phyloP scores from a whole-genome alignment of 78 protist genomes.

The Paulinella micropora region DNA sequence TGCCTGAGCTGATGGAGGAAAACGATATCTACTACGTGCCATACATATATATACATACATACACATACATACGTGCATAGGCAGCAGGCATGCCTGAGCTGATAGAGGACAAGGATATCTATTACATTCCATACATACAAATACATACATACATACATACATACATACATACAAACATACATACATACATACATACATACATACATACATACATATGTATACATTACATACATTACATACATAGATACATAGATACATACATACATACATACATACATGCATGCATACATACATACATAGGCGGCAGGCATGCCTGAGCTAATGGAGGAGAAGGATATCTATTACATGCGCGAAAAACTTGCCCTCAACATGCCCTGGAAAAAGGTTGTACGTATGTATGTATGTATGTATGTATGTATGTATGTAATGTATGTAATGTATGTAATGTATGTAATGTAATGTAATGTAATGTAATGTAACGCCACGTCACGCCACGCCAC shows the following conservation, averaged over 20 bases:
- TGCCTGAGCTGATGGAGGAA: not conserved
- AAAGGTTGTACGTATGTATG: not conserved
- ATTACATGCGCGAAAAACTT: not conserved
- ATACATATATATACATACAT: not conserved
- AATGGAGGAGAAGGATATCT: not conserved
- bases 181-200: not conserved
- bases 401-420: not conserved
- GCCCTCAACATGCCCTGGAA: not conserved
- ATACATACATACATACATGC: not conserved
- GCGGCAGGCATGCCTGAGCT: conserved; percentile 9
- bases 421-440: too few species aligned
- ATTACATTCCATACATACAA: not conserved
- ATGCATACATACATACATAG: not conserved
- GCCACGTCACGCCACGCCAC: too few species aligned
- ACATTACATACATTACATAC: too few species aligned
- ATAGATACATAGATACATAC: not conserved
- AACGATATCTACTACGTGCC: not conserved
- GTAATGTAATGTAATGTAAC: too few species aligned
- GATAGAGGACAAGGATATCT: not conserved
- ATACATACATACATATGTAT: not conserved
- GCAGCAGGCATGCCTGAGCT: conserved; percentile 11
- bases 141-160: not conserved
- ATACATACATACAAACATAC: not conserved
- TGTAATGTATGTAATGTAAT: too few species aligned
- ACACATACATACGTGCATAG: not conserved